Evolutionary conservation across 768 basidiomycete species (phyloP).

Genomic region (Rhizopogon vesiculosus): DNA sequence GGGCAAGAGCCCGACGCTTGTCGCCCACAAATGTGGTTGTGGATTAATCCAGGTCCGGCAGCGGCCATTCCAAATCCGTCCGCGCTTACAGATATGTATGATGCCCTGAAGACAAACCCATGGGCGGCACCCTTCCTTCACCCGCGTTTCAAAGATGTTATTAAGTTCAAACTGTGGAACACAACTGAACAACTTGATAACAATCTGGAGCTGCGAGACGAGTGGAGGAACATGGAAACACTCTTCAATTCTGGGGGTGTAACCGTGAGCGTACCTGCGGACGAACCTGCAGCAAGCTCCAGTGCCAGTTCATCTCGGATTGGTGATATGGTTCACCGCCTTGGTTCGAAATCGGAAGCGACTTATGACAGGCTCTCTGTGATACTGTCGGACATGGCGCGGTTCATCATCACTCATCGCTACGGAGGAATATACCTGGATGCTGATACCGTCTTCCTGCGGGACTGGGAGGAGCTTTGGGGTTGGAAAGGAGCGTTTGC

Average conservation of each 20-base stretch:
- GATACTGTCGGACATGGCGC: slow-evolving; percentile 92
- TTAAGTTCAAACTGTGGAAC: slow-evolving; percentile 95
- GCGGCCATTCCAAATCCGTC: slow-evolving; percentile 76
- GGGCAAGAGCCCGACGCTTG: slow-evolving; percentile 46
- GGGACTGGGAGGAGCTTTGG: slow-evolving; percentile 98
- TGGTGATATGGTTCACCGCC: slow-evolving; percentile 32
- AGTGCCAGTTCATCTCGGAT: slow-evolving; percentile 5
- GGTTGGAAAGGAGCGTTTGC: slow-evolving; percentile 94
- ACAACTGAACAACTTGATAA: slow-evolving; percentile 93
- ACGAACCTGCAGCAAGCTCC: slow-evolving; percentile 21
- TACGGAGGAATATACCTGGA: slow-evolving; percentile 95
- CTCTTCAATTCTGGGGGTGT: slow-evolving; percentile 88
- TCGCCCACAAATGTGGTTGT: slow-evolving; percentile 90
- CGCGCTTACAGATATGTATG: slow-evolving; percentile 79
- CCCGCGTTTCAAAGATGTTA: slow-evolving; percentile 79
- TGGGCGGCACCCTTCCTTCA: slow-evolving; percentile 94
- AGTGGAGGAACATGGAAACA: slow-evolving; percentile 73
- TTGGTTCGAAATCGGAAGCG: slow-evolving; percentile 52
- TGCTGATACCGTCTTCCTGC: slow-evolving; percentile 86
- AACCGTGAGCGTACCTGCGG: slow-evolving; percentile 53
- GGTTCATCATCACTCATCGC: slow-evolving; percentile 91
- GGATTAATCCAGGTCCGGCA: slow-evolving; percentile 94
- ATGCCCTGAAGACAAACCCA: slow-evolving; percentile 69
- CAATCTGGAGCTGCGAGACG: slow-evolving; percentile 78
- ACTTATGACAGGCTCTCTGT: slow-evolving; percentile 81